phyloP scores from a whole-genome alignment of 2,329 filamentous ascomycete species.

The Nigrospora osmanthi region DNA sequence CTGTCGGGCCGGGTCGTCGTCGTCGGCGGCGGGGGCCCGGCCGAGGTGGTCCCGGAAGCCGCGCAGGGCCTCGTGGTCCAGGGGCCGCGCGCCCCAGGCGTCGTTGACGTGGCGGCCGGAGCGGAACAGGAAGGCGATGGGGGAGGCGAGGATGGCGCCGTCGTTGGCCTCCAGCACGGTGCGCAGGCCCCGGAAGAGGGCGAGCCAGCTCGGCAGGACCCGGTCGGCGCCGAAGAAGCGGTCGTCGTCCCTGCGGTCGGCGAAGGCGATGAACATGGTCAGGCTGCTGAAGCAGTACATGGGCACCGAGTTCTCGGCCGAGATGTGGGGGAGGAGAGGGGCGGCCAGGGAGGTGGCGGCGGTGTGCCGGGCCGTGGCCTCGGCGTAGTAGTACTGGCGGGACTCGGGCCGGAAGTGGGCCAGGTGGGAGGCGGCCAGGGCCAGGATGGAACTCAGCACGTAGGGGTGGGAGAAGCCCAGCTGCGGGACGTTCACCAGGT shows the following conservation, averaged over 20 bases:
- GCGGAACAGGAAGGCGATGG: neutral
- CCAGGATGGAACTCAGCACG: neutral
- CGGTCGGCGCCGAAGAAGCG: neutral
- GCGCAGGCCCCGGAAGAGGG: neutral
- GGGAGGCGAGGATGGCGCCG: neutral
- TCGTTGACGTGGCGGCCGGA: neutral
- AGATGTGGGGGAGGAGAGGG: neutral
- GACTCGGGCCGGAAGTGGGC: neutral
- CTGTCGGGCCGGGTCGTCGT: neutral
- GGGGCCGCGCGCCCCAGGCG: neutral
- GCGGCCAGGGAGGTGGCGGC: neutral
- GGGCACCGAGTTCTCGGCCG: neutral
- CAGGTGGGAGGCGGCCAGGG: neutral
- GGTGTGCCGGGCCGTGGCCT: neutral
- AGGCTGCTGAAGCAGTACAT: slow-evolving; percentile 1
- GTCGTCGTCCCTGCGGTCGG: neutral
- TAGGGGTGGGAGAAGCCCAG: neutral
- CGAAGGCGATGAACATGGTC: neutral
- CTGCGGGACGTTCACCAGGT: neutral
- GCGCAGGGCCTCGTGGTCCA: neutral
- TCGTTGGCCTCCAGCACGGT: neutral
- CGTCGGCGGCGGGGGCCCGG: too few species aligned
- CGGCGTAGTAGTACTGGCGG: slow-evolving; percentile 1
- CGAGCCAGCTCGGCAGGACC: neutral
- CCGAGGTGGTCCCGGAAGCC: neutral